These are phyloP conservation scores for Myxozyma melibiosi DNA, from an alignment of 805 yeast species.

Conservation along the genomic window DNA sequence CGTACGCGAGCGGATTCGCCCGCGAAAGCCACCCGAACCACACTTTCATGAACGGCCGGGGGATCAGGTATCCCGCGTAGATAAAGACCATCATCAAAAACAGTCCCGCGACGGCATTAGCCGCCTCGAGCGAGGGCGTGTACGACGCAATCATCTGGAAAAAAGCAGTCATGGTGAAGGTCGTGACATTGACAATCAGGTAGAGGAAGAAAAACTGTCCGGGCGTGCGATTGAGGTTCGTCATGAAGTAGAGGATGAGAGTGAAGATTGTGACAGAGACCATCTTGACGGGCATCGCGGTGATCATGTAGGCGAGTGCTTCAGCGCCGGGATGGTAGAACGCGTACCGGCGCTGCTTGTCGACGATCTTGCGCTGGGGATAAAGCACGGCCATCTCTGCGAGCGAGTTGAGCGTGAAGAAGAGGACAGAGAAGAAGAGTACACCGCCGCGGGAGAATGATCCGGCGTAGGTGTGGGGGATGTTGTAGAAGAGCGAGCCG, in stretches of 20 bases:
- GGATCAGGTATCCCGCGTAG: constrained; percentile 51
- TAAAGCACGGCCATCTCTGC: constrained; percentile 49
- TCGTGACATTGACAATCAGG: constrained; percentile 48
- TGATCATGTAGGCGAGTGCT: constrained; percentile 61
- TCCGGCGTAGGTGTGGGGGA: constrained; percentile 54
- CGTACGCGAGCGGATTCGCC: constrained; percentile 58
- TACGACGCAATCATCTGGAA: constrained; percentile 49
- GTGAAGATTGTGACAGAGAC: constrained; percentile 51
- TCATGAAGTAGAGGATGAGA: constrained; percentile 56
- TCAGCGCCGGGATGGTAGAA: constrained; percentile 66
- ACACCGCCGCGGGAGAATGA: constrained; percentile 68
- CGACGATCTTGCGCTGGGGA: constrained; percentile 57
- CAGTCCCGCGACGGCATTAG: constrained; percentile 53
- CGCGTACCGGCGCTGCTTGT: constrained; percentile 60
- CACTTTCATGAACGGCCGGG: constrained; percentile 60
- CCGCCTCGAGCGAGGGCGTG: constrained; percentile 40
- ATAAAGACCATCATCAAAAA: constrained; percentile 46
- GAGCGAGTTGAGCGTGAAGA: constrained; percentile 50
- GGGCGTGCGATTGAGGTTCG: constrained; percentile 53
- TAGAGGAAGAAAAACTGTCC: constrained; percentile 59
- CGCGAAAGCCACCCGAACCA: constrained; percentile 74
- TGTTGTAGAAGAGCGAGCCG: constrained; percentile 63
- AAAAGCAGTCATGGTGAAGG: constrained; percentile 60
- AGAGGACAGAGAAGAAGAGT: constrained; percentile 57
- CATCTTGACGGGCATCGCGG: constrained; percentile 59